These are phyloP conservation scores for Ettlia oleoabundans DNA, from an alignment of 139 green algal genomes.

Conservation along the genomic window DNA sequence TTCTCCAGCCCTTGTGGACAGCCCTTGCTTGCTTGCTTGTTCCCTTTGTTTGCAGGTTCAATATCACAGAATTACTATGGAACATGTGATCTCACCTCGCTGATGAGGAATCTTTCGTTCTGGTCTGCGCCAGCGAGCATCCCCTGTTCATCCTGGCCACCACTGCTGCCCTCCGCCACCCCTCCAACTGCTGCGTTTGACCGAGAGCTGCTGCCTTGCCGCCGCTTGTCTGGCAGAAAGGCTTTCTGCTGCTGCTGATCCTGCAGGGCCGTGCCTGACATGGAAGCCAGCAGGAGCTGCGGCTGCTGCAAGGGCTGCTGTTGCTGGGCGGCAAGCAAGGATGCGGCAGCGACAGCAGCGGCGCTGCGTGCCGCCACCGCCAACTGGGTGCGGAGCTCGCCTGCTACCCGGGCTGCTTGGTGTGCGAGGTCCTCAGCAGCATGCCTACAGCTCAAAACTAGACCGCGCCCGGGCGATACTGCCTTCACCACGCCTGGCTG, in stretches of 20 bases:
- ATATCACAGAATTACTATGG: neutral
- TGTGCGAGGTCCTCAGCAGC: neutral
- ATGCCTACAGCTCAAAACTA: neutral
- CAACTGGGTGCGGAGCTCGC: neutral
- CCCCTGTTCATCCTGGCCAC: neutral
- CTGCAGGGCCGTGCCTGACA: neutral
- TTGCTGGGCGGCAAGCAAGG: neutral
- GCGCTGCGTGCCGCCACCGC: neutral
- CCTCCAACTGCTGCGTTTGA: too few relatives aligned
- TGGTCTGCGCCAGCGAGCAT: neutral
- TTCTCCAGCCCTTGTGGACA: too few relatives aligned
- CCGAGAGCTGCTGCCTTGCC: too few relatives aligned
- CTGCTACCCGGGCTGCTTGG: neutral
- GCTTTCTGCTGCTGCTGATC: constrained; percentile 18
- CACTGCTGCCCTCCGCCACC: neutral
- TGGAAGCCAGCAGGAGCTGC: constrained; percentile 27
- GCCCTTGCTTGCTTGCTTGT: too few relatives aligned
- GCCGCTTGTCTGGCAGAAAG: constrained; percentile 18
- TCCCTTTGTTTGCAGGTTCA: neutral
- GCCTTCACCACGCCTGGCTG: neutral
- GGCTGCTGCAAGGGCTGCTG: neutral
- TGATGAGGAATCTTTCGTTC: constrained; percentile 75
- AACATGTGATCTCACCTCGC: constrained; percentile 63
- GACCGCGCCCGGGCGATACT: neutral
- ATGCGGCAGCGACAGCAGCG: neutral